Evolutionary conservation across 306 rosid genomes (phyloP).

Genomic region (Cicer cuneatum): DNA sequence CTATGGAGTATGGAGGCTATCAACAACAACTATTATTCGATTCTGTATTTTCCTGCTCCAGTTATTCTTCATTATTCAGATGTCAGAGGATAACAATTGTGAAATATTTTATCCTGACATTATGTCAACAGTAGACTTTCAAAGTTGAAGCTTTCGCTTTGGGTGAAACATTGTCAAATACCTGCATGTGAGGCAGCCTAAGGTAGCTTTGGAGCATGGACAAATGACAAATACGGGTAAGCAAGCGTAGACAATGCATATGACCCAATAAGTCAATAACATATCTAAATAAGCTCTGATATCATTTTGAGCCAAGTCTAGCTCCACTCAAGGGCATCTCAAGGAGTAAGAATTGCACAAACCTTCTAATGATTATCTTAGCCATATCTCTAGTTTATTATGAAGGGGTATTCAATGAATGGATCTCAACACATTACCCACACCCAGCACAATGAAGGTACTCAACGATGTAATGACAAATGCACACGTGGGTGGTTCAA

Average conservation of each 20-base stretch:
- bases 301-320: not conserved
- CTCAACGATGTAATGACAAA: not conserved
- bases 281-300: not conserved
- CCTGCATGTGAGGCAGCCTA: not conserved
- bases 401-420: too few relatives aligned
- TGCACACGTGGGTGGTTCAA: not conserved
- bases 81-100: conserved; percentile 24
- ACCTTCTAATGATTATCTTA: not conserved
- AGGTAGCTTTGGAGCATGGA: not conserved
- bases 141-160: conserved; percentile 14
- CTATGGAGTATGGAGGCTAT: not conserved
- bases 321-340: not conserved
- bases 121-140: not conserved
- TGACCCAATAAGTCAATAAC: not conserved
- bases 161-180: not conserved
- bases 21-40: conserved; percentile 35
- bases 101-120: conserved; percentile 10
- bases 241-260: not conserved
- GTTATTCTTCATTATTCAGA: conserved; percentile 28
- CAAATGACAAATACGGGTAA: not conserved
- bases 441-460: not conserved
- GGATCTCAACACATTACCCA: not conserved
- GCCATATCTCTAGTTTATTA: not conserved
- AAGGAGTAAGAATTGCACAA: conserved; percentile 1
- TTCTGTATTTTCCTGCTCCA: conserved; percentile 30